A percentile compares a stretch with the other conserved stretches of the same genome.
Conservation (phyloP, 768 basidiomycete genomes). For the Scleroderma citrinum region DNA sequence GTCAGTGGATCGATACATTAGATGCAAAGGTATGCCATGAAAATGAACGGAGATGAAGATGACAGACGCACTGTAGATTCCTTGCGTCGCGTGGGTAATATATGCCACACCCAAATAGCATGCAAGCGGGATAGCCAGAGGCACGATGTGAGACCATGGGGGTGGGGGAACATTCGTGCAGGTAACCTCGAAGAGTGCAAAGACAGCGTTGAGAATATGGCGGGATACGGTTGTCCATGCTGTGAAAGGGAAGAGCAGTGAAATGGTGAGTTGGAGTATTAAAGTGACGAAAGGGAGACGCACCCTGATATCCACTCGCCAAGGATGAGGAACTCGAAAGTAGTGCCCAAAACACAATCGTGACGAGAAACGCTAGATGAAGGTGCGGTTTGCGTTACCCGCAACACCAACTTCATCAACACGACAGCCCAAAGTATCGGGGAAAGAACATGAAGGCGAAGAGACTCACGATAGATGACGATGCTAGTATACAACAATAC, state of each 20-base stretch:
- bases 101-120: slow-evolving; percentile 65
- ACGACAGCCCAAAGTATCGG: background rate
- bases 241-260: slow-evolving; percentile 14
- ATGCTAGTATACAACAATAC: slow-evolving; percentile 47
- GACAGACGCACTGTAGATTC: slow-evolving; percentile 51
- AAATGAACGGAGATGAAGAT: slow-evolving; percentile 9
- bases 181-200: slow-evolving; percentile 53
- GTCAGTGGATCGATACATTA: background rate
- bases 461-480: slow-evolving; percentile 49
- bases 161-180: slow-evolving; percentile 46
- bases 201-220: slow-evolving; percentile 54
- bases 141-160: slow-evolving; percentile 46
- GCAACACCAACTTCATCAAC: background rate
- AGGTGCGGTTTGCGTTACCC: background rate
- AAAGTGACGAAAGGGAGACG: slow-evolving; percentile 9
- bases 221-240: slow-evolving; percentile 56
- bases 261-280: background rate
- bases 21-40: too few species aligned
- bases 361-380: slow-evolving; percentile 59
- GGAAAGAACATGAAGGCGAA: background rate
- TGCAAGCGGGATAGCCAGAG: slow-evolving; percentile 44
- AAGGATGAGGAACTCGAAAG: slow-evolving; percentile 42
- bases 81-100: slow-evolving; percentile 53
- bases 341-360: slow-evolving; percentile 57
- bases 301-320: slow-evolving; percentile 32